These are phyloP conservation scores for Flaveria bidentis DNA, from an alignment of 129 eudicot genomes.

Conservation along the genomic window DNA sequence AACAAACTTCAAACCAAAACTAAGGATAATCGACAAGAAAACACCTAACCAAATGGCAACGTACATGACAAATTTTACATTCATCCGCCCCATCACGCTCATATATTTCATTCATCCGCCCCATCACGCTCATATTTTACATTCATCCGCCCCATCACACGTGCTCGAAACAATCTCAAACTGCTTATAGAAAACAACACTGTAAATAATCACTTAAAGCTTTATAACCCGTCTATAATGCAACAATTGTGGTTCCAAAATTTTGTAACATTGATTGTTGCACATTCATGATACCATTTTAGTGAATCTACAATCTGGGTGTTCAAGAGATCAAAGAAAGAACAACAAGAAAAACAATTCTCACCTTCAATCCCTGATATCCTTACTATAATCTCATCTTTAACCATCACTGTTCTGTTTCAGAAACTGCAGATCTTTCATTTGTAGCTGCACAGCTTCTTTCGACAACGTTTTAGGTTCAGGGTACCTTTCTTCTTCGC, in stretches of 20 bases:
- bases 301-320: background rate
- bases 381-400: slow-evolving; percentile 14
- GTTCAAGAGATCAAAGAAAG: background rate
- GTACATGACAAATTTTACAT: no score
- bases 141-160: no score
- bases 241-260: slow-evolving; percentile 23
- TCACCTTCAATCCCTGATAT: background rate
- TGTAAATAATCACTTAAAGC: background rate
- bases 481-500: slow-evolving; percentile 54
- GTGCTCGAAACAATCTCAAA: background rate
- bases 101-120: no score
- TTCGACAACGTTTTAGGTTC: slow-evolving; percentile 72
- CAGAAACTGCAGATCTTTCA: slow-evolving; percentile 86
- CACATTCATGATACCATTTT: slow-evolving; percentile 28
- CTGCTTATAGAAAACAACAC: background rate
- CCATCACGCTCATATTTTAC: no score
- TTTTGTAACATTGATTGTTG: slow-evolving; percentile 31
- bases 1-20: no score
- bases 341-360: background rate
- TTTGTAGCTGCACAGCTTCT: slow-evolving; percentile 90
- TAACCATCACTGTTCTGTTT: slow-evolving; percentile 54
- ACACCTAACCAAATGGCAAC: no score
- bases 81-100: no score
- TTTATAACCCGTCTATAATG: slow-evolving; percentile 15
- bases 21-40: no score